A percentile compares a stretch with the other conserved stretches of the same genome.
phyloP scores from a whole-genome alignment of 345 rosid genomes.

The Boechera stricta region DNA sequence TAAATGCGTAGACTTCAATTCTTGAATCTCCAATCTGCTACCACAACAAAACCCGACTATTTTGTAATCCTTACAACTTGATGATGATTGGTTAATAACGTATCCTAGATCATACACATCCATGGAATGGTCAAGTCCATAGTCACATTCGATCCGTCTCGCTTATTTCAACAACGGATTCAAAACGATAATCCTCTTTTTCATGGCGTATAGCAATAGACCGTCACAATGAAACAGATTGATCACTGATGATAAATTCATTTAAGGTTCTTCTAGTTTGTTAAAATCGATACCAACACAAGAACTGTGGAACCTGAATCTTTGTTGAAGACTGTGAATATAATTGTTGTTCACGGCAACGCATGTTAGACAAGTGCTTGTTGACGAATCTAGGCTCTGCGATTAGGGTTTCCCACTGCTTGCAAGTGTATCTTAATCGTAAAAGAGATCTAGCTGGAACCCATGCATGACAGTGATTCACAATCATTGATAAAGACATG shows the following conservation, averaged over 20 bases:
- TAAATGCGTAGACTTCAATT: neutral
- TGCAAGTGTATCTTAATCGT: neutral
- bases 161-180: neutral
- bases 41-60: conserved; percentile 11
- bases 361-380: neutral
- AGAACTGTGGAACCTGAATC: neutral
- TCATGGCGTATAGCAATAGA: no score
- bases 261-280: no score
- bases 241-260: no score
- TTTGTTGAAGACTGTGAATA: neutral
- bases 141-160: neutral
- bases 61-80: conserved; percentile 3
- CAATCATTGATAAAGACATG: no score
- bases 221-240: no score
- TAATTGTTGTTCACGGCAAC: neutral
- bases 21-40: no score
- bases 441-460: neutral
- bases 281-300: no score
- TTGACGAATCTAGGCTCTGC: neutral
- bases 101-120: conserved; percentile 27
- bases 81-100: neutral
- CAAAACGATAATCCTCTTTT: no score
- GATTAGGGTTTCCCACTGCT: conserved; percentile 7
- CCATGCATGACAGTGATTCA: no score
- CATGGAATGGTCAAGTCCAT: neutral